Evolutionary conservation across 2,329 filamentous ascomycete species (phyloP), one percentile per base, ranked within the genome.

Genomic region (Paraconiothyrium brasiliense): DNA sequence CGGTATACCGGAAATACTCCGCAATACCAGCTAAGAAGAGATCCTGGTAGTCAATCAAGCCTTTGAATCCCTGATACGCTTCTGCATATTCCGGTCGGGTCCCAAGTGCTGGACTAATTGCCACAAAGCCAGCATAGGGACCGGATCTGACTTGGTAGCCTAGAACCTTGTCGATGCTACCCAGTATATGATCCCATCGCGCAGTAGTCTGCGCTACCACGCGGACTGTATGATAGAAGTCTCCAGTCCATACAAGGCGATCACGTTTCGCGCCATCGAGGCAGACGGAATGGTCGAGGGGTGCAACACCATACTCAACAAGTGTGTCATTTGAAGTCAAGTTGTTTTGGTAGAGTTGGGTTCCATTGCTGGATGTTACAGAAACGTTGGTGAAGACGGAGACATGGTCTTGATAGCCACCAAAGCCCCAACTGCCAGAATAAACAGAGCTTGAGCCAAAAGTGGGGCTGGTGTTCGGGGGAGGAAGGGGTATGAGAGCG

Each of bases 231-330:
- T 83, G 80, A 44, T 77, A 78, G 57, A 81, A 81, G 59, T 82
- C 80, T 5, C 81, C 80, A 3, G 76, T 71, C 80, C 80, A 82
- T 5, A 81, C 71, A 1, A 81, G 68, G 0, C 80, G 71, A 60
- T 83, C 80, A 6, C 81, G 70, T 61, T 82, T 82, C 0, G 77
- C 74, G 2, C 80, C 79, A 59, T 83, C 80, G 1, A 82, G 67
- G 48, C 81, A 83, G 9, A 81, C 73, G 2, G 77, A 76, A 5
- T 68, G 65, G 1, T 70, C 60, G 27, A 82, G 78, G 1, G 66
- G 62, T 2, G 72, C 69, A 0, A 79, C 74, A 4, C 75, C 74
- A 41, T 81, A 83, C 48, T 83, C 81, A 0, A 60, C 69, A 0
- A 82, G 67, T 0, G 74, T 64, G 10, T 72, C 65, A 0, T 61